phyloP scores from a whole-genome alignment of 75 land plant genomes.

The Pseudotsuga menziesii region DNA sequence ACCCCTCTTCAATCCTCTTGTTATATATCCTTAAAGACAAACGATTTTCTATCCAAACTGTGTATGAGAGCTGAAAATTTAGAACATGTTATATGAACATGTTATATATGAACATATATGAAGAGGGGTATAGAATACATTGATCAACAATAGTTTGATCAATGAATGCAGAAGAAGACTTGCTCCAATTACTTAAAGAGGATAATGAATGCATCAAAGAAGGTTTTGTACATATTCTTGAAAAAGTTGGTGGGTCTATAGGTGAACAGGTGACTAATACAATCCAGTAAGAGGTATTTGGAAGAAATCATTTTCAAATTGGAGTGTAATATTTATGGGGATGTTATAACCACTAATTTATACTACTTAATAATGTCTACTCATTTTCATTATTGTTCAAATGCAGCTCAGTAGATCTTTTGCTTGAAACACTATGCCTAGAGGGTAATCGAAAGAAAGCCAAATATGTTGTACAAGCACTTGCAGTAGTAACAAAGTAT shows the following conservation, averaged over 20 bases:
- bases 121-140: too few species aligned
- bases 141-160: too few species aligned
- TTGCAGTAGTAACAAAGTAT: conserved; percentile 83
- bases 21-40: too few species aligned
- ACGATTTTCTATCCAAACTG: too few species aligned
- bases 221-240: conserved; percentile 59
- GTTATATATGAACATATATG: too few species aligned
- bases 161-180: conserved; percentile 58
- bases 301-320: background rate
- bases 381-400: background rate
- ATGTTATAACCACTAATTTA: background rate
- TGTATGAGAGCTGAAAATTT: too few species aligned
- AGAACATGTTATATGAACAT: too few species aligned
- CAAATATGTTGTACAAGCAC: conserved; percentile 88
- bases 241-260: conserved; percentile 68
- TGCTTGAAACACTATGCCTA: conserved; percentile 74
- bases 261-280: conserved; percentile 45
- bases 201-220: conserved; percentile 65
- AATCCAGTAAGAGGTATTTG: conserved; percentile 34
- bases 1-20: too few species aligned
- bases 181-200: conserved; percentile 62
- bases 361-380: background rate
- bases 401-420: conserved; percentile 72
- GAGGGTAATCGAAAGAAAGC: conserved; percentile 96
- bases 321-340: background rate